Conservation (phyloP, 2,329 filamentous ascomycete genomes). For the Graphilbum sp. region DNA sequence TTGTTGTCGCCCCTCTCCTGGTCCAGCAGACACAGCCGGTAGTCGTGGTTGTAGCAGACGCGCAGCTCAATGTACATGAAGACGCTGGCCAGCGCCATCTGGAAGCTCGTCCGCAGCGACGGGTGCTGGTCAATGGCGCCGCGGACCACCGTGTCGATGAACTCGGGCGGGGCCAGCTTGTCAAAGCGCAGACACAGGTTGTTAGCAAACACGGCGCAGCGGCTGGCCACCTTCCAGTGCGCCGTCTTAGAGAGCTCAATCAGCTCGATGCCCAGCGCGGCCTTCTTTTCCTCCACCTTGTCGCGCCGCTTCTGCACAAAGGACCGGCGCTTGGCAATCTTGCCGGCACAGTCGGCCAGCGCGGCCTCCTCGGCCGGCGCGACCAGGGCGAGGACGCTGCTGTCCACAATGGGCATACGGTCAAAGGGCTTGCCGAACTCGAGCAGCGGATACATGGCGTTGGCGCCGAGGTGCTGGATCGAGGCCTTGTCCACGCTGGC, state of each 20-base stretch:
- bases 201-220: conserved; percentile 78
- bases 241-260: conserved; percentile 60
- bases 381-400: conserved; percentile 53
- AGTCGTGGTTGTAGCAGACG: conserved; percentile 71
- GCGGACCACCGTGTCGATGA: conserved; percentile 66
- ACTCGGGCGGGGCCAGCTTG: conserved; percentile 61
- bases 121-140: conserved; percentile 87
- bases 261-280: conserved; percentile 63
- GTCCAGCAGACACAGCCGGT: conserved; percentile 71
- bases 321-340: conserved; percentile 50
- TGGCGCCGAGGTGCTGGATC: conserved; percentile 74
- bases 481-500: conserved; percentile 85
- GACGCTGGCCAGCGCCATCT: conserved; percentile 56
- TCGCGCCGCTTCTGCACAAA: conserved; percentile 60
- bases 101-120: conserved; percentile 64
- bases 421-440: conserved; percentile 86
- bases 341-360: conserved; percentile 34
- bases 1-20: conserved; percentile 65
- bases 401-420: conserved; percentile 67
- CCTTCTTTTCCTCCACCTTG: conserved; percentile 72
- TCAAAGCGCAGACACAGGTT: conserved; percentile 89
- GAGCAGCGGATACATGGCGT: conserved; percentile 69
- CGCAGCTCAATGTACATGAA: conserved; percentile 82
- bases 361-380: conserved; percentile 36
- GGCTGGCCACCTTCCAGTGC: conserved; percentile 91